Conservation (phyloP, 768 basidiomycete species). For the Jaapia argillacea region DNA sequence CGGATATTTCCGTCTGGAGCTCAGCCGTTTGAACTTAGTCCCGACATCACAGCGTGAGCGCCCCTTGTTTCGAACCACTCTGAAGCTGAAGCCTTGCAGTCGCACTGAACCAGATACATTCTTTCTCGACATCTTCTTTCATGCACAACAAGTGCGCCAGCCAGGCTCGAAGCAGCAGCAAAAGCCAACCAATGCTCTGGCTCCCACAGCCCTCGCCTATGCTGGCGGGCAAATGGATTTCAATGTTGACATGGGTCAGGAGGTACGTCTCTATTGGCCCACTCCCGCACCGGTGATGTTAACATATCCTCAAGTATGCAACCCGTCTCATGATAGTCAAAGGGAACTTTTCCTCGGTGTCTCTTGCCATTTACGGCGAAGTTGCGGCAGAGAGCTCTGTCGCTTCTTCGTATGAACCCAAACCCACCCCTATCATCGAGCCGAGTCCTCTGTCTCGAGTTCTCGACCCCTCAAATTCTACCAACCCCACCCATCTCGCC, state of each 20-base stretch:
- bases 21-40: slow-evolving; percentile 48
- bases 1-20: slow-evolving; percentile 60
- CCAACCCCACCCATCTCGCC: slow-evolving; percentile 54
- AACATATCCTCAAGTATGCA: slow-evolving; percentile 39
- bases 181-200: slow-evolving; percentile 59
- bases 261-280: slow-evolving; percentile 32
- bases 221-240: slow-evolving; percentile 61
- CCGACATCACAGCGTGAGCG: slow-evolving; percentile 54
- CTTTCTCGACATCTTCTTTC: slow-evolving; percentile 68
- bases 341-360: slow-evolving; percentile 58
- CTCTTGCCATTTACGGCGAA: slow-evolving; percentile 53
- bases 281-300: slow-evolving; percentile 1
- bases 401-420: slow-evolving; percentile 31
- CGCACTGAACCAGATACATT: slow-evolving; percentile 66
- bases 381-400: slow-evolving; percentile 35
- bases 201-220: slow-evolving; percentile 64
- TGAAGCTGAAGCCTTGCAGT: slow-evolving; percentile 23
- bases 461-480: slow-evolving; percentile 50
- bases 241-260: slow-evolving; percentile 55
- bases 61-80: slow-evolving; percentile 1
- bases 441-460: slow-evolving; percentile 32
- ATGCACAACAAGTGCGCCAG: slow-evolving; percentile 46
- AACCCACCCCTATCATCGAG: slow-evolving; percentile 22
- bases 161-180: slow-evolving; percentile 43
- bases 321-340: slow-evolving; percentile 76